Conservation (phyloP, 2,329 filamentous ascomycete genomes). For the Fusarium tanahbumbuense region DNA sequence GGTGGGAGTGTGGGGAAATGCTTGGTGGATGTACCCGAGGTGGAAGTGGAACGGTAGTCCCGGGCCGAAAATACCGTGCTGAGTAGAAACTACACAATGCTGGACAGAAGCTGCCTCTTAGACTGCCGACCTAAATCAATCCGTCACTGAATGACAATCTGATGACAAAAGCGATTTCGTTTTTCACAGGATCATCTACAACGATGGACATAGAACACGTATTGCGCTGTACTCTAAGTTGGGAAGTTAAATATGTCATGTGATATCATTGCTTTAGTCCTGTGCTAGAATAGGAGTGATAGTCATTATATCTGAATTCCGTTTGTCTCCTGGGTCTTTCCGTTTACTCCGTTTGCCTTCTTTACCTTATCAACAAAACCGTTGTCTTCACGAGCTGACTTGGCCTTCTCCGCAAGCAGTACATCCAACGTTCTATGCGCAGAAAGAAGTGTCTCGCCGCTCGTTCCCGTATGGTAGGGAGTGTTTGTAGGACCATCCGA, state of each 20-base stretch:
- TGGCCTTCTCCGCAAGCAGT: background rate
- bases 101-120: too few species aligned
- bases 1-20: constrained; percentile 27
- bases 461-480: constrained; percentile 4
- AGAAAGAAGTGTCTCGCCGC: background rate
- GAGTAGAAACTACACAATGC: too few species aligned
- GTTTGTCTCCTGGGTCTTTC: background rate
- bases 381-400: background rate
- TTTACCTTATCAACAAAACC: background rate
- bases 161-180: background rate
- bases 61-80: too few species aligned
- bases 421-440: background rate
- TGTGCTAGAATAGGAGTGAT: background rate
- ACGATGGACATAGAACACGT: background rate
- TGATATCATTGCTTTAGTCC: too few species aligned
- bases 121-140: background rate
- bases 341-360: background rate
- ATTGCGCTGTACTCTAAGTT: too few species aligned
- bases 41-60: too few species aligned
- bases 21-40: constrained; percentile 3
- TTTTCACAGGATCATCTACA: too few species aligned
- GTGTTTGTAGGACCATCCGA: background rate
- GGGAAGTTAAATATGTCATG: background rate
- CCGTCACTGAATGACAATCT: background rate
- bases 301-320: background rate